Base-by-base conservation (phyloP, 78 protist genomes). In the Reticulomyxa filosa region DNA sequence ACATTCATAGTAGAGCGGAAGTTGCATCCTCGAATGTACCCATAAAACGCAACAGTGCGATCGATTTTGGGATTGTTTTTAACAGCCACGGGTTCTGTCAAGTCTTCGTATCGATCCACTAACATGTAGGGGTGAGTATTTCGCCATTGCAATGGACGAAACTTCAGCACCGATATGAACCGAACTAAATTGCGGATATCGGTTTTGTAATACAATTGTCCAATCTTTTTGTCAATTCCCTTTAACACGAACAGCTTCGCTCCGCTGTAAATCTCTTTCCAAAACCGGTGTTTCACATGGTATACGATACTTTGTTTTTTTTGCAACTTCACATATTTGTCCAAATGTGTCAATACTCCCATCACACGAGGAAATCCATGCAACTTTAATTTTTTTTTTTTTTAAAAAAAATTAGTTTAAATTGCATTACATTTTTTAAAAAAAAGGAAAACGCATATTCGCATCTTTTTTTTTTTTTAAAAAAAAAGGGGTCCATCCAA, bases 301-400 rank as follows among this genome's bases (percentile, higher is more conserved):
- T 90, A 87, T 69, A 88, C 88, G 1, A 81, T 62, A 39, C 73
- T 78, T 29, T 82, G 77, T 26, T 87, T 72, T 38, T 56, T 8
- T 63, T 83, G 85, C 75, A 55, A 35, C 65, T 84, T 51, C 53
- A 56, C 73, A 35, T 34, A 29, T n/a, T 34, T 2, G 73, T 96
- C 99, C 33, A 93, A 71, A 38, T 94, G 97, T n/a, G 98, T 90
- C 29, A 96, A 70, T 11, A 94, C 81, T 38, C 98, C 98, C 72
- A 94, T 83, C 46, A 96, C 70, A 13, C 70, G 69, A 2, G 98
- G 92, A 67, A 94, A 87, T 23, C 99, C 99, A 57, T 92, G 97
- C n/a, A 57, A 50, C 63, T 72, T 38, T 7, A 36, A n/a, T n/a
- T n/a, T n/a, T n/a, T n/a, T n/a, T n/a, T n/a, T n/a, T n/a, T n/a